Evolutionary conservation across 2,329 filamentous ascomycete species (phyloP).

Genomic region (Intubia oerlemansii): DNA sequence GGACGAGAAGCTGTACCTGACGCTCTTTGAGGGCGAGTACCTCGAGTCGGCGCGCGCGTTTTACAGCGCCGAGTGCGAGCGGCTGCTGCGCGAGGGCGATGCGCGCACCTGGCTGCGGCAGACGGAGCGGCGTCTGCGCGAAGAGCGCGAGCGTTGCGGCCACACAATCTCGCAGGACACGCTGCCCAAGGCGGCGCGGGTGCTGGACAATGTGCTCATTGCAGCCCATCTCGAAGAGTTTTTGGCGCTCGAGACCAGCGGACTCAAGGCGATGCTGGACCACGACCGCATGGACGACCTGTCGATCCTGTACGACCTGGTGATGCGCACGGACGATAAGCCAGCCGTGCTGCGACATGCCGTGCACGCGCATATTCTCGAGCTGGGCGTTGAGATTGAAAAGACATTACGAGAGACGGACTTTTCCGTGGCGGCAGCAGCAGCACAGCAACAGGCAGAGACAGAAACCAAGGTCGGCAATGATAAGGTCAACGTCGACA

Average conservation of each 20-base stretch:
- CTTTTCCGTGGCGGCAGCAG: constrained; percentile 19
- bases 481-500: constrained; percentile 18
- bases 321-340: constrained; percentile 53
- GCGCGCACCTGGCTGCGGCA: constrained; percentile 64
- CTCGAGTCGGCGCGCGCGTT: constrained; percentile 48
- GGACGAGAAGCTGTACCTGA: constrained; percentile 62
- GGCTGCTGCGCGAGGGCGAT: constrained; percentile 56
- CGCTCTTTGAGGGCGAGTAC: constrained; percentile 62
- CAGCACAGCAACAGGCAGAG: too few species aligned
- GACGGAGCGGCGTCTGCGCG: constrained; percentile 49
- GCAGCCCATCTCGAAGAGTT: constrained; percentile 58
- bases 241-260: constrained; percentile 64
- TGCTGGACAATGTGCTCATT: constrained; percentile 70
- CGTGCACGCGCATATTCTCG: constrained; percentile 53
- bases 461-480: not conserved
- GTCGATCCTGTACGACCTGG: constrained; percentile 58
- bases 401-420: constrained; percentile 35
- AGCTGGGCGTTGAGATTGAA: constrained; percentile 70
- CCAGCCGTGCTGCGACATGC: constrained; percentile 49
- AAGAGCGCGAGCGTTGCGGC: constrained; percentile 65
- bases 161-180: constrained; percentile 62
- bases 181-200: constrained; percentile 46
- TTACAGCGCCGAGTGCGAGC: constrained; percentile 55
- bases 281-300: constrained; percentile 67
- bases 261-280: constrained; percentile 75